Evolutionary conservation across 371 early-diverging fungal genomes (phyloP).

Genomic region (Rhizomucor pusillus): DNA sequence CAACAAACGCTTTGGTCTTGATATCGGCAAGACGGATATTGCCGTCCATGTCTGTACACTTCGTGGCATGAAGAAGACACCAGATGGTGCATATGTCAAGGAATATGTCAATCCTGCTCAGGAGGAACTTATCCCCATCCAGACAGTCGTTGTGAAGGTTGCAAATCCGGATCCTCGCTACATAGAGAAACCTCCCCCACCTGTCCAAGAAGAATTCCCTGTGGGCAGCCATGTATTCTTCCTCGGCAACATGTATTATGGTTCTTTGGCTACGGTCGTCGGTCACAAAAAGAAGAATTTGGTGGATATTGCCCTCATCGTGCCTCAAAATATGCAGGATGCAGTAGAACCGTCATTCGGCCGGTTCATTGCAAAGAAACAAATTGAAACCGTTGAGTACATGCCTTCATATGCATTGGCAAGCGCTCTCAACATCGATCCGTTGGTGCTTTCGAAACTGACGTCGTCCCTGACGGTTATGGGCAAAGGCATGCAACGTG

Average conservation of each 20-base stretch:
- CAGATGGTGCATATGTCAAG: conserved; percentile 83
- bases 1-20: conserved; percentile 61
- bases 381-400: conserved; percentile 49
- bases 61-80: conserved; percentile 67
- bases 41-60: conserved; percentile 69
- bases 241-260: conserved; percentile 67
- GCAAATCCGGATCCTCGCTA: conserved; percentile 74
- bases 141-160: conserved; percentile 62
- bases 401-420: conserved; percentile 64
- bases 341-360: conserved; percentile 57
- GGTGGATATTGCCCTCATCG: conserved; percentile 53
- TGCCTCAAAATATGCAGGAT: conserved; percentile 27
- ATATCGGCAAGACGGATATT: conserved; percentile 69
- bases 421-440: conserved; percentile 57
- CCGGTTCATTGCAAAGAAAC: conserved; percentile 43
- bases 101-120: conserved; percentile 72
- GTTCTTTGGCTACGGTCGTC: conserved; percentile 70
- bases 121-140: conserved; percentile 66
- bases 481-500: conserved; percentile 53
- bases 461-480: conserved; percentile 76
- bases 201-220: conserved; percentile 67
- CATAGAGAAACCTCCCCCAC: conserved; percentile 52
- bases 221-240: conserved; percentile 68
- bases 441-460: conserved; percentile 74
- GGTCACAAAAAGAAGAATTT: conserved; percentile 47